phyloP scores from a whole-genome alignment of 495 filamentous ascomycete species.

The Penicillium crystallinum region DNA sequence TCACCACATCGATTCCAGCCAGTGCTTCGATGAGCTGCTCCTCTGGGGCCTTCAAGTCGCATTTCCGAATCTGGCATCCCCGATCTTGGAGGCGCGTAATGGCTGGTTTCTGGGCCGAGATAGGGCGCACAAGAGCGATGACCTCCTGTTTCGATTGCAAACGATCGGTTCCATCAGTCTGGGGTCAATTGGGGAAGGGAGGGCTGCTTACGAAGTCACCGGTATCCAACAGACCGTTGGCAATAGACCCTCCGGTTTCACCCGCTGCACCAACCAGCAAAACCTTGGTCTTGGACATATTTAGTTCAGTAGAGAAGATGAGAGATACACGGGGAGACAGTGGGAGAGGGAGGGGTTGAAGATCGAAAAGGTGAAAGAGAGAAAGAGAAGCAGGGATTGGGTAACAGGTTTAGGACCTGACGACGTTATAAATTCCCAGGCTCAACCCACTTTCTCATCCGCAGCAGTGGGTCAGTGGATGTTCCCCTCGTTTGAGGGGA shows the following conservation, averaged over 20 bases:
- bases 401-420: conserved; percentile 18
- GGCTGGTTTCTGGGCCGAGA: conserved; percentile 44
- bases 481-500: conserved; percentile 29
- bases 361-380: conserved; percentile 5
- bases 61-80: conserved; percentile 44
- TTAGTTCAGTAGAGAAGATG: conserved; percentile 9
- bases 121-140: conserved; percentile 43
- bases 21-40: conserved; percentile 45
- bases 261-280: conserved; percentile 44
- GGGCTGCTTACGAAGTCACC: conserved; percentile 35
- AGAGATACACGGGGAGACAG: neutral
- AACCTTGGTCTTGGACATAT: conserved; percentile 42
- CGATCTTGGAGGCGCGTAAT: conserved; percentile 37
- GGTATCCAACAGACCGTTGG: conserved; percentile 39
- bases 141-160: conserved; percentile 35
- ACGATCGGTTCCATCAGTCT: conserved; percentile 4
- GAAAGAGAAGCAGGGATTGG: conserved; percentile 12
- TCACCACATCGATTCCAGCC: conserved; percentile 48
- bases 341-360: neutral
- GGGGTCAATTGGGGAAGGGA: neutral
- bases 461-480: conserved; percentile 39
- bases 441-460: conserved; percentile 30
- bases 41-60: conserved; percentile 40
- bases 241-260: conserved; percentile 48
- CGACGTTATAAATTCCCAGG: conserved; percentile 36